These are phyloP conservation scores for Quercus bicolor DNA, from an alignment of 306 rosid species.

Conservation along the genomic window DNA sequence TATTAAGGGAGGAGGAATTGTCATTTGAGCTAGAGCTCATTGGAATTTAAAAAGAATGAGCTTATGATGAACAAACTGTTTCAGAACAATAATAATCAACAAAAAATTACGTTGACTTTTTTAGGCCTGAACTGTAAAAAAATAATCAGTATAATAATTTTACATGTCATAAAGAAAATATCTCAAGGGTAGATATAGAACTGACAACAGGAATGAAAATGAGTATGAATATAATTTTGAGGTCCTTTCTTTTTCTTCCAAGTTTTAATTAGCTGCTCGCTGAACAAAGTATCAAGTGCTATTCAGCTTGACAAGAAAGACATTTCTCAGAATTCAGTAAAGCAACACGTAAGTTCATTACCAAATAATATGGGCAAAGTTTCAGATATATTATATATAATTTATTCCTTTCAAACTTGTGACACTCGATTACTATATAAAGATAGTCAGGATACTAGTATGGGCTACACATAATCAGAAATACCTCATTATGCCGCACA, in stretches of 20 bases:
- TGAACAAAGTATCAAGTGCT: not conserved
- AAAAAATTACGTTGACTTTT: not conserved
- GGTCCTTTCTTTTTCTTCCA: not conserved
- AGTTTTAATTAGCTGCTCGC: not conserved
- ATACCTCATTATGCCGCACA: conserved; percentile 95
- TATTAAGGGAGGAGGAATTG: too few species aligned
- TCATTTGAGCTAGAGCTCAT: too few species aligned
- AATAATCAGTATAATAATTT: not conserved
- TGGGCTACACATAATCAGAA: not conserved
- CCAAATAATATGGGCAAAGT: not conserved
- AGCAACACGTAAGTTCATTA: not conserved
- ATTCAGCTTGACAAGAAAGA: not conserved
- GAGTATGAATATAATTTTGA: not conserved
- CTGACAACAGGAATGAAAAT: not conserved
- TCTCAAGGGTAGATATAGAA: not conserved
- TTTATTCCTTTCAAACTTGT: not conserved
- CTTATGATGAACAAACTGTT: not conserved
- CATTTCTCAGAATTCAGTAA: not conserved
- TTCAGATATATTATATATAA: not conserved
- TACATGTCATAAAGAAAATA: not conserved
- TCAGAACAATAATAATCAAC: not conserved
- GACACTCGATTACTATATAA: not conserved
- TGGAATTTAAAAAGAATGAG: not conserved
- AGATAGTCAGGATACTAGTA: not conserved
- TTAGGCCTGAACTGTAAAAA: not conserved